Base-by-base conservation (phyloP, 2,329 filamentous ascomycete species). In the Exserohilum turcica region DNA sequence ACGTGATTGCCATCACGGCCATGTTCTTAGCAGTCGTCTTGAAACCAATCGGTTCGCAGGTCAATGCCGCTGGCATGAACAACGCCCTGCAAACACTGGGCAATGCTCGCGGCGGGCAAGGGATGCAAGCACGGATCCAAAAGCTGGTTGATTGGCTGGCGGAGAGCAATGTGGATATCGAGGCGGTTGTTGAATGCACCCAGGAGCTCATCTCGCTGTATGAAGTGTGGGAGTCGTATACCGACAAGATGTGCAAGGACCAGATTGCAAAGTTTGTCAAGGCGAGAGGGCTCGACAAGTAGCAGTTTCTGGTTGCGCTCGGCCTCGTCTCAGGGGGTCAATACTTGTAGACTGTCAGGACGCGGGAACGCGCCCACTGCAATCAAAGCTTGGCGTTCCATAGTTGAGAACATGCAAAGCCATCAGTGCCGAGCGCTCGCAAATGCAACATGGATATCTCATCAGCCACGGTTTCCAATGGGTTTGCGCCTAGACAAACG, bases 141-240 rank as follows among this genome's bases (percentile, higher is more conserved):
- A 87, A 88, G 61, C 81, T 96, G 35, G 84, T 91, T 8, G 84
- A 85, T 35, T 97, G 92, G 88, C 80, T 96, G 51, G 89, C 92
- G 1, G 91, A 96, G 70, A 94, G 90, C 66, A 88, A 86, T 51
- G 85, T 96, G 37, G 90, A 95, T 65, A 89, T 96, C 66, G 86
- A 90, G 60, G 88, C 86, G 28, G 87, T 95, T 73, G 88, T 96
- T 44, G 91, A 96, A 74, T 91, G 89, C 67, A 93, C 90, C 0
- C 92, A 97, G 75, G 92, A 96, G 76, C 83, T 96, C 57, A 90
- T 97, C 47, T 92, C 90, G 3, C 84, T 96, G 59, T 96, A 96
- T 71, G 90, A 95, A 68, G 76, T 85, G 1, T 88, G 86, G 85
- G 86, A 88, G 60, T 78, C 79, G 54, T 88, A 86, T 67, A 84